Percentiles rank a stretch among this genome's conserved stretches.
These are phyloP conservation scores for Colletotrichum cereale DNA, from an alignment of 2,329 filamentous ascomycete genomes.

Conservation along the genomic window DNA sequence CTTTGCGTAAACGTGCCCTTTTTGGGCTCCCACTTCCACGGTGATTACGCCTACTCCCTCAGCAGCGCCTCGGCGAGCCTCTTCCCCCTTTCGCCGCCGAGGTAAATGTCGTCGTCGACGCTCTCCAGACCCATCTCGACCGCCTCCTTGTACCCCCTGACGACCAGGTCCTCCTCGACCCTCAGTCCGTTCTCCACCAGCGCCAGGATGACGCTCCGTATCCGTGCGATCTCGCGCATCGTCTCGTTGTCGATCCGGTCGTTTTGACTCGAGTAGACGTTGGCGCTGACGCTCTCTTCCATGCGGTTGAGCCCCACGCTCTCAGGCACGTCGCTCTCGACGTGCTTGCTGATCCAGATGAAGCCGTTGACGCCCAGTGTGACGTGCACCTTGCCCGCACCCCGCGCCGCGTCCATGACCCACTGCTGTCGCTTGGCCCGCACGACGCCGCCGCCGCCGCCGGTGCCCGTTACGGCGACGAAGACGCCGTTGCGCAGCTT, in stretches of 20 bases:
- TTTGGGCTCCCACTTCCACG: not conserved
- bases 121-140: slow-evolving; percentile 78
- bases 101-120: slow-evolving; percentile 69
- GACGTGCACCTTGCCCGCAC: slow-evolving; percentile 80
- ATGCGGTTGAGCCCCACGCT: slow-evolving; percentile 83
- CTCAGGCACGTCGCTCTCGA: slow-evolving; percentile 70
- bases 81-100: slow-evolving; percentile 69
- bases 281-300: slow-evolving; percentile 87
- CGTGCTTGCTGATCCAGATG: slow-evolving; percentile 92
- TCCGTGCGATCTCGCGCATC: slow-evolving; percentile 87
- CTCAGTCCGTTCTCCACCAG: slow-evolving; percentile 84
- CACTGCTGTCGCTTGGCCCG: slow-evolving; percentile 88
- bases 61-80: slow-evolving; percentile 60
- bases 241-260: slow-evolving; percentile 83
- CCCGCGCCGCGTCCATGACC: slow-evolving; percentile 73
- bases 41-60: slow-evolving; percentile 19
- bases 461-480: slow-evolving; percentile 82
- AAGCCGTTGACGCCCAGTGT: slow-evolving; percentile 96
- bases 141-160: slow-evolving; percentile 83
- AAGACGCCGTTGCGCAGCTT: slow-evolving; percentile 96
- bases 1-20: slow-evolving; percentile 3
- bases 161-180: slow-evolving; percentile 92
- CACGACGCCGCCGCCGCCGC: slow-evolving; percentile 88
- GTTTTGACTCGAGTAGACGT: slow-evolving; percentile 96
- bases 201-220: slow-evolving; percentile 84